Conservation (phyloP, 306 rosid species). For the Abrus pulchellus region DNA sequence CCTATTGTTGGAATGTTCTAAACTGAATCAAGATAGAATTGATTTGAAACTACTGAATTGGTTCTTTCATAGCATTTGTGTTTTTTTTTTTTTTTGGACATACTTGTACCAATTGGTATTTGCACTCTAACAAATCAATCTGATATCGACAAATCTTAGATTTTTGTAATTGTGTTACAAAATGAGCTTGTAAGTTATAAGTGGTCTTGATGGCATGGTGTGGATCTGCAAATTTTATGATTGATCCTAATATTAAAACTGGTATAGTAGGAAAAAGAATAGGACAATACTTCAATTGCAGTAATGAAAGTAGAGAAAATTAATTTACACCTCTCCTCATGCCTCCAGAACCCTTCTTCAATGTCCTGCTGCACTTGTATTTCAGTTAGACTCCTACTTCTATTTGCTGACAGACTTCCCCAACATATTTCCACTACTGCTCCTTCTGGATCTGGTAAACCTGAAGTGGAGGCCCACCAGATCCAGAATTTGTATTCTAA, state of each 20-base stretch:
- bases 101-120: neutral
- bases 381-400: neutral
- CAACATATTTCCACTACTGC: neutral
- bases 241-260: neutral
- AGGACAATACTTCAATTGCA: neutral
- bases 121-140: neutral
- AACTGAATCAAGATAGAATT: neutral
- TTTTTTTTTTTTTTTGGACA: neutral
- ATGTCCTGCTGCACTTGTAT: slow-evolving; percentile 8
- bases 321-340: neutral
- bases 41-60: neutral
- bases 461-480: neutral
- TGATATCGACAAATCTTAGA: neutral
- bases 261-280: neutral
- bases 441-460: neutral
- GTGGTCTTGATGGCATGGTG: neutral
- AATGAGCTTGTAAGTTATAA: neutral
- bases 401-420: neutral
- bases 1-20: neutral
- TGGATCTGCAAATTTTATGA: neutral
- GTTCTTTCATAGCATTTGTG: neutral
- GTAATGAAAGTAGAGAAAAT: neutral
- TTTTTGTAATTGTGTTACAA: neutral
- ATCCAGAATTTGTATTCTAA: neutral
- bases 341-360: neutral